Evolutionary conservation across 2,329 filamentous ascomycete species (phyloP).

Genomic region (Aspergillus aculeatus): DNA sequence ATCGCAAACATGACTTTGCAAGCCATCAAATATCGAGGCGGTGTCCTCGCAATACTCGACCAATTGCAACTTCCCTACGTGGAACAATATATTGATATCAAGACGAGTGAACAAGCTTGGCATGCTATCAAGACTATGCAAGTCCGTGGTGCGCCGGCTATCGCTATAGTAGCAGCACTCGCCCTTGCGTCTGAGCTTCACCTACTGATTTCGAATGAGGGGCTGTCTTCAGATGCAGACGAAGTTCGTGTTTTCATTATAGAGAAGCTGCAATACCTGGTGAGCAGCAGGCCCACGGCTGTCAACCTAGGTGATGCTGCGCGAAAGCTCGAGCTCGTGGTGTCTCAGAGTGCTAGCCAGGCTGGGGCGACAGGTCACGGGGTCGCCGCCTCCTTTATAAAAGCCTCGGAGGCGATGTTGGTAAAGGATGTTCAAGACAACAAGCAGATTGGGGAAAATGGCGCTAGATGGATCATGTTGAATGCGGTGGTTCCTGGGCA

Average conservation of each 20-base stretch:
- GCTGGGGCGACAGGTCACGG: conserved; percentile 39
- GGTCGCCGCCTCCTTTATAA: conserved; percentile 70
- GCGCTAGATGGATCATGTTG: conserved; percentile 75
- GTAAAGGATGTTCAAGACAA: conserved; percentile 86
- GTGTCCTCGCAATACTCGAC: conserved; percentile 60
- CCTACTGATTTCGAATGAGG: conserved; percentile 36
- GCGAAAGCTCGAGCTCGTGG: conserved; percentile 67
- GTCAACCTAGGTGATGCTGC: conserved; percentile 94
- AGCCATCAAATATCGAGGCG: conserved; percentile 60
- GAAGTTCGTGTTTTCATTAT: conserved; percentile 68
- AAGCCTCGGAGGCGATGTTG: conserved; percentile 81
- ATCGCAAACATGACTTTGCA: conserved; percentile 51
- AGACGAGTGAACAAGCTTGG: conserved; percentile 60
- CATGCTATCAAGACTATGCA: conserved; percentile 67
- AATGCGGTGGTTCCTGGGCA: conserved; percentile 52
- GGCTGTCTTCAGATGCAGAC: conserved; percentile 54
- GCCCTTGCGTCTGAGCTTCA: conserved; percentile 82
- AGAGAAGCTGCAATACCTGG: conserved; percentile 77
- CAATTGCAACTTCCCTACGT: conserved; percentile 63
- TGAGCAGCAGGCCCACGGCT: conserved; percentile 86
- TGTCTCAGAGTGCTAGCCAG: conserved; percentile 48
- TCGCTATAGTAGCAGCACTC: conserved; percentile 94
- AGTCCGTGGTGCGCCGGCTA: conserved; percentile 77
- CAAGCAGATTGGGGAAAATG: conserved; percentile 75
- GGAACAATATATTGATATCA: conserved; percentile 56